Evolutionary conservation across 1,284 basidiomycete species (phyloP).

Genomic region (Trametes versicolor): DNA sequence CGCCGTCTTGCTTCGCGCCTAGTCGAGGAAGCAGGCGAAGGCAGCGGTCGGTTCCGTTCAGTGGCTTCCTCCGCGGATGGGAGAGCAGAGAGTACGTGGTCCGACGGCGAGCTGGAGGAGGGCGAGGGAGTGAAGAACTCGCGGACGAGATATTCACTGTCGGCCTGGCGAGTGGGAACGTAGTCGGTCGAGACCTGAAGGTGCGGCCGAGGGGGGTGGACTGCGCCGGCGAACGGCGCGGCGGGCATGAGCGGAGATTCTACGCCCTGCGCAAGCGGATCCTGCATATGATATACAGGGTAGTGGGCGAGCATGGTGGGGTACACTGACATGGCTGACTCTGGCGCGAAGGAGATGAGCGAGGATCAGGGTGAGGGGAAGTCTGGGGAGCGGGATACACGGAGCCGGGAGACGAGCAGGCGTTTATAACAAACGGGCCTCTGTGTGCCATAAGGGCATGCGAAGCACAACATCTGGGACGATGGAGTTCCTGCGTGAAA

Average conservation of each 20-base stretch:
- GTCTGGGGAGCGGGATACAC: background rate
- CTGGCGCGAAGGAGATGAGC: background rate
- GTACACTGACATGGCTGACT: slow-evolving; percentile 13
- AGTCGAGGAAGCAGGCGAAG: slow-evolving; percentile 16
- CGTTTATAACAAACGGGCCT: slow-evolving; percentile 8
- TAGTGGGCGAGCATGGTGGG: background rate
- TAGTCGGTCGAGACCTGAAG: slow-evolving; percentile 26
- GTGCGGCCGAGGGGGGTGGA: slow-evolving; percentile 17
- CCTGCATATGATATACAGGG: background rate
- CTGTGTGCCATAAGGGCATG: background rate
- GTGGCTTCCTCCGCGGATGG: slow-evolving; percentile 12
- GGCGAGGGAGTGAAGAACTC: slow-evolving; percentile 31
- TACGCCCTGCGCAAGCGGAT: background rate
- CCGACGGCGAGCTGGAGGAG: slow-evolving; percentile 21
- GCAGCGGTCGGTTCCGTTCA: background rate
- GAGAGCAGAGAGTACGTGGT: slow-evolving; percentile 8
- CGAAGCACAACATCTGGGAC: background rate
- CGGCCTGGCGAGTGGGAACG: slow-evolving; percentile 1
- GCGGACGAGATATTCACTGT: slow-evolving; percentile 26
- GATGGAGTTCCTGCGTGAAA: slow-evolving; percentile 20
- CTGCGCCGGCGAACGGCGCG: slow-evolving; percentile 5
- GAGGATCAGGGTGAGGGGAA: background rate
- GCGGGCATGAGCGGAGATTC: slow-evolving; percentile 6
- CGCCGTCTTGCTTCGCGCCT: slow-evolving; percentile 14
- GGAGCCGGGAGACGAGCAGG: background rate